Conservation (phyloP, 2,329 filamentous ascomycete genomes). For the Stagonosporopsis cucurbitacearum region DNA sequence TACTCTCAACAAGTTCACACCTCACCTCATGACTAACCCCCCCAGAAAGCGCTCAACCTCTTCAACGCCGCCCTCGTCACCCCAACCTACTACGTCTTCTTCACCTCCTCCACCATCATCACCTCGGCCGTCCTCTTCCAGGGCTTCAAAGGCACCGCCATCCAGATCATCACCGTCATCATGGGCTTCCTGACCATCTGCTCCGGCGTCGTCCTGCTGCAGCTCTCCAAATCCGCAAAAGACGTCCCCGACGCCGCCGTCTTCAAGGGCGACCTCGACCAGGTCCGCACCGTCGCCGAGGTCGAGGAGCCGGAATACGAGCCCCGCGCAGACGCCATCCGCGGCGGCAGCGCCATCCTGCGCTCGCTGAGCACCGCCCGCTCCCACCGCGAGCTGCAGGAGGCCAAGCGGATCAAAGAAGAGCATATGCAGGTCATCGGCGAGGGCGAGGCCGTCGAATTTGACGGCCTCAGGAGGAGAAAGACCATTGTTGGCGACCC, state of each 20-base stretch:
- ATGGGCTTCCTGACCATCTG: slow-evolving; percentile 95
- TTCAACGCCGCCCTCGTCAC: slow-evolving; percentile 98
- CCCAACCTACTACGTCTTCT: slow-evolving; percentile 98
- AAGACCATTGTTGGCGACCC: slow-evolving; percentile 60
- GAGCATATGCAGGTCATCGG: slow-evolving; percentile 81
- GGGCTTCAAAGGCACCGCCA: slow-evolving; percentile 86
- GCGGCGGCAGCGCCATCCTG: slow-evolving; percentile 86
- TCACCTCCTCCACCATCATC: slow-evolving; percentile 93
- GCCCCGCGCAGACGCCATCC: slow-evolving; percentile 94
- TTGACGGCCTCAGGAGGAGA: slow-evolving; percentile 86
- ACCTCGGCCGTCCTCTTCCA: slow-evolving; percentile 91
- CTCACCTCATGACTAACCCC: no score
- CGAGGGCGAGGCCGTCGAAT: slow-evolving; percentile 84
- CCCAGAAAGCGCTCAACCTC: slow-evolving; percentile 94
- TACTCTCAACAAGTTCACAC: no score
- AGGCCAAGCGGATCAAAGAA: slow-evolving; percentile 77
- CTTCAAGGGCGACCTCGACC: slow-evolving; percentile 90
- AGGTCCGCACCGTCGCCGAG: slow-evolving; percentile 93
- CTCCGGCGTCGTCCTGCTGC: slow-evolving; percentile 86
- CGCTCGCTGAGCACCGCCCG: slow-evolving; percentile 79
- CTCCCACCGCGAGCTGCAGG: slow-evolving; percentile 78
- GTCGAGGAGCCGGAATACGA: slow-evolving; percentile 96
- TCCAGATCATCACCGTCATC: slow-evolving; percentile 85
- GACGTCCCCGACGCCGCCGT: slow-evolving; percentile 94
- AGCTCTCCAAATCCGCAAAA: slow-evolving; percentile 97